phyloP scores from a whole-genome alignment of 2,329 filamentous ascomycete species.

The Aspergillus oerlinghausenensis region DNA sequence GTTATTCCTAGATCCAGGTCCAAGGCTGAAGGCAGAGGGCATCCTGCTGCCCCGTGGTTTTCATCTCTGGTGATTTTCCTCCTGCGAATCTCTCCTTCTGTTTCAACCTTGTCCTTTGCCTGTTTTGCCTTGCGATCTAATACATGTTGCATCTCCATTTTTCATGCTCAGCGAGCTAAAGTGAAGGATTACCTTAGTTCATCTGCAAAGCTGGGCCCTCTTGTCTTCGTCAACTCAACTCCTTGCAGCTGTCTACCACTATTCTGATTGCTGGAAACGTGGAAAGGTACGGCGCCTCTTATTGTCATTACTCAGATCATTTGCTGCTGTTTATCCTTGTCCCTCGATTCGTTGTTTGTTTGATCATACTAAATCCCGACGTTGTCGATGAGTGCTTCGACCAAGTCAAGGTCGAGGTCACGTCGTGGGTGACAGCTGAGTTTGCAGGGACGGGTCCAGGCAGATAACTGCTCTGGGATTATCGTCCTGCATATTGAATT shows the following conservation, averaged over 20 bases:
- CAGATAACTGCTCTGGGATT: neutral
- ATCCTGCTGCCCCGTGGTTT: neutral
- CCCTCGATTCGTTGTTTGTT: neutral
- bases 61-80: constrained; percentile 1
- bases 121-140: constrained; percentile 1
- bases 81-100: constrained; percentile 5
- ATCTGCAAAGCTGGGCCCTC: neutral
- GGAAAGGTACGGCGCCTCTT: constrained; percentile 11
- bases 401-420: neutral
- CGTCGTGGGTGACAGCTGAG: neutral
- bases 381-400: neutral
- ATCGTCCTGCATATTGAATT: neutral
- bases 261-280: constrained; percentile 14
- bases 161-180: neutral
- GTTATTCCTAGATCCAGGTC: neutral
- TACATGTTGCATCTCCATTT: neutral
- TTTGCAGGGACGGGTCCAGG: neutral
- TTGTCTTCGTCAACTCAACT: constrained; percentile 5
- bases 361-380: neutral
- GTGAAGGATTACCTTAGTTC: neutral
- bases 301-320: neutral
- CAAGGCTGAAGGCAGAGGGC: too few species aligned
- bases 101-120: neutral
- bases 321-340: neutral
- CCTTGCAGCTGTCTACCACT: constrained; percentile 17